phyloP scores from a whole-genome alignment of 2,329 filamentous ascomycete species.

The Blastomyces silverae region DNA sequence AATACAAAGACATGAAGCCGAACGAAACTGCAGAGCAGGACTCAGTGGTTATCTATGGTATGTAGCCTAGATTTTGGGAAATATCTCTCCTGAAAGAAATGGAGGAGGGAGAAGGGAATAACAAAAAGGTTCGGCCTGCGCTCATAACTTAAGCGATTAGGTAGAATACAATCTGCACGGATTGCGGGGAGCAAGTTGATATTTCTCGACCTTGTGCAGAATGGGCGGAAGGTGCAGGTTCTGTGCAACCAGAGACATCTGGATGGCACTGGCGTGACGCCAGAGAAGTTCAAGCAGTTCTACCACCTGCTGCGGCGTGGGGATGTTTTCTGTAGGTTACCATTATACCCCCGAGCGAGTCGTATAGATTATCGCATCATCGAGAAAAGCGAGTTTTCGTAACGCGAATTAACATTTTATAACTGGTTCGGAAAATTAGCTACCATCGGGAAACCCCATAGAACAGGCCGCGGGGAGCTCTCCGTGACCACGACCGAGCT shows the following conservation, averaged over 20 bases:
- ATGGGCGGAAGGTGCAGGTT: constrained; percentile 65
- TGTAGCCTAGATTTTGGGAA: constrained; percentile 22
- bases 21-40: constrained; percentile 38
- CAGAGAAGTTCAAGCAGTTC: constrained; percentile 52
- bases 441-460: constrained; percentile 61
- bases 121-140: constrained; percentile 18
- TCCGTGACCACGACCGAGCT: constrained; percentile 62
- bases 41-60: constrained; percentile 41
- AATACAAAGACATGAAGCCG: constrained; percentile 33
- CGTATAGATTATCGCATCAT: background rate
- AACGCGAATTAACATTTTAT: background rate
- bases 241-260: constrained; percentile 59
- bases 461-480: constrained; percentile 66
- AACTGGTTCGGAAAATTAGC: constrained; percentile 41
- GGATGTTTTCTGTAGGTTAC: constrained; percentile 69
- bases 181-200: constrained; percentile 68
- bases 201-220: constrained; percentile 74
- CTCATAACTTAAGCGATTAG: constrained; percentile 46
- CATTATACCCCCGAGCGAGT: constrained; percentile 3
- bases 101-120: constrained; percentile 9
- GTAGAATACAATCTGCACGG: constrained; percentile 67
- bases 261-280: constrained; percentile 32
- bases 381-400: constrained; percentile 3
- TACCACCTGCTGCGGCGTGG: constrained; percentile 65
- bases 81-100: background rate